Evolutionary conservation across 441 rosid species (phyloP).

Genomic region (Codiaeum variegatum): DNA sequence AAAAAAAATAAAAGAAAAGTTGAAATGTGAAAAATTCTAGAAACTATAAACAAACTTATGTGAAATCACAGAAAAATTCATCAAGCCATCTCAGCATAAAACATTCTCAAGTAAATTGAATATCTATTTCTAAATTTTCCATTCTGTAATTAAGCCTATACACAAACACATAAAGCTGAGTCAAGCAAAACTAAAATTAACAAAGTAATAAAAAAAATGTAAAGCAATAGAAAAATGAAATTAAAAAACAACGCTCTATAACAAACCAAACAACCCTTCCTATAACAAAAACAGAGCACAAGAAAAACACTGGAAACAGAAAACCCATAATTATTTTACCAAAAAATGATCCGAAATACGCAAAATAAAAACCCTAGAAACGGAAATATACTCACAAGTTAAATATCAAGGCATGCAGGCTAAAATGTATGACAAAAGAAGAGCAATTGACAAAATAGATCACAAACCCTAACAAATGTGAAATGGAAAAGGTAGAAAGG

Average conservation of each 20-base stretch:
- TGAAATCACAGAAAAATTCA: neutral
- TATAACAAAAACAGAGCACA: neutral
- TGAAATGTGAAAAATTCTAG: neutral
- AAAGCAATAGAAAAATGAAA: neutral
- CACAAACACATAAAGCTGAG: neutral
- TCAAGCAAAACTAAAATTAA: neutral
- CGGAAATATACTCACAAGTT: neutral
- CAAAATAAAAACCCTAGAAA: neutral
- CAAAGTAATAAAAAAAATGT: neutral
- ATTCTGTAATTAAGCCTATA: neutral
- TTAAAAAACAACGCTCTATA: neutral
- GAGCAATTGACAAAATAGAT: too few species aligned
- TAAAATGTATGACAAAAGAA: too few species aligned
- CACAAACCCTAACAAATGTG: too few species aligned
- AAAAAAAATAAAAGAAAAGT: neutral
- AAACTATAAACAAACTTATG: neutral
- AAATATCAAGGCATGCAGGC: neutral
- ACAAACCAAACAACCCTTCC: neutral
- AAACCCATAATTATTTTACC: neutral
- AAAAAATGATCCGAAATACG: neutral
- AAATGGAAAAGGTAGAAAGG: neutral
- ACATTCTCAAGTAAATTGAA: neutral
- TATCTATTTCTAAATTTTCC: neutral
- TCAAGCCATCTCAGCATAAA: neutral
- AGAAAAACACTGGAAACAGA: neutral